Conservation (phyloP, 805 yeast species). For the Monosporozyma servazzii region DNA sequence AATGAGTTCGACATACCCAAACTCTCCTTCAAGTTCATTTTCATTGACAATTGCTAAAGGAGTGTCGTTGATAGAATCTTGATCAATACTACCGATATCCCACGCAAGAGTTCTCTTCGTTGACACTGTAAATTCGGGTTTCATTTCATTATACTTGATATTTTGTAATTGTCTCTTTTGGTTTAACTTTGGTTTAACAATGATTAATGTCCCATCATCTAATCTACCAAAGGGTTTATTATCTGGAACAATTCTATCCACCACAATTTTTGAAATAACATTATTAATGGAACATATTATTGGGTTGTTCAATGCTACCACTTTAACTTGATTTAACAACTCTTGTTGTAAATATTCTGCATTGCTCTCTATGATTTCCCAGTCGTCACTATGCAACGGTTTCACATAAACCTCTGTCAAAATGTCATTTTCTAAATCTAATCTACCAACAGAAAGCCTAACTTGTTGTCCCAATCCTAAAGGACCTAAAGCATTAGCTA, state of each 20-base stretch:
- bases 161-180: conserved; percentile 18
- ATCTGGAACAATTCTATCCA: conserved; percentile 38
- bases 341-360: conserved; percentile 67
- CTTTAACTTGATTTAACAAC: conserved; percentile 71
- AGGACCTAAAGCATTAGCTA: conserved; percentile 8
- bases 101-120: conserved; percentile 6
- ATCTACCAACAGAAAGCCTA: conserved; percentile 10
- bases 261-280: conserved; percentile 47
- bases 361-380: conserved; percentile 84
- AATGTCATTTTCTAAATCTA: conserved; percentile 4
- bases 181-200: conserved; percentile 63
- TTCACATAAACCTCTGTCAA: conserved; percentile 63
- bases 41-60: conserved; percentile 2
- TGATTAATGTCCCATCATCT: conserved; percentile 56
- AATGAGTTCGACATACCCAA: conserved; percentile 28
- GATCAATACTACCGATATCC: neutral
- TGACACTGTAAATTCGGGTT: neutral
- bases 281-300: conserved; percentile 65
- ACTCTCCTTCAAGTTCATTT: conserved; percentile 5
- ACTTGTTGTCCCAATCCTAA: conserved; percentile 2
- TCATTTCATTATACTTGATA: neutral
- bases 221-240: conserved; percentile 39
- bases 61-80: neutral
- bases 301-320: conserved; percentile 49
- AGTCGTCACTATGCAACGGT: conserved; percentile 69